Percentiles rank a stretch among this genome's conserved stretches.
Evolutionary conservation across 768 basidiomycete species (phyloP).

Genomic region (Tylopilus sp.): DNA sequence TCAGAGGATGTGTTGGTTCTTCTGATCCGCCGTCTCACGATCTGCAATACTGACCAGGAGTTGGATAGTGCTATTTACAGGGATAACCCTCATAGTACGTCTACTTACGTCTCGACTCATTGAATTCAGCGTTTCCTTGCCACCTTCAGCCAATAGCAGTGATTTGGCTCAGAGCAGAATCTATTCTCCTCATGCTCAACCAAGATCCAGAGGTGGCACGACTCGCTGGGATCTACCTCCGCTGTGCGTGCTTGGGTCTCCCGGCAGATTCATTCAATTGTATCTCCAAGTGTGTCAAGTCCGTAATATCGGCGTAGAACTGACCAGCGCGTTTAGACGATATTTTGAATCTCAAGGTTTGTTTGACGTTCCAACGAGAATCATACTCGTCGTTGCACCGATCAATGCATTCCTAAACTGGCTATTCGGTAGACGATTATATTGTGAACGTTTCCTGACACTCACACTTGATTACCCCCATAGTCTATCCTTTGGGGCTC

Average conservation of each 20-base stretch:
- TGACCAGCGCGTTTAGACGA: slow-evolving; percentile 26
- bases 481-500: slow-evolving; percentile 55
- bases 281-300: slow-evolving; percentile 42
- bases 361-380: slow-evolving; percentile 86
- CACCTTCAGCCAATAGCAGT: slow-evolving; percentile 46
- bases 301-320: neutral
- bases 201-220: slow-evolving; percentile 90
- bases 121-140: neutral
- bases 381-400: slow-evolving; percentile 80
- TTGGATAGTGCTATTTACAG: slow-evolving; percentile 57
- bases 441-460: neutral
- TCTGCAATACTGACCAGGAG: slow-evolving; percentile 3
- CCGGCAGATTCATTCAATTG: slow-evolving; percentile 66
- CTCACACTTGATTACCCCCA: neutral
- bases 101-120: neutral
- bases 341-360: slow-evolving; percentile 81
- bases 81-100: slow-evolving; percentile 56
- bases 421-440: slow-evolving; percentile 57
- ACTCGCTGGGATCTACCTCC: slow-evolving; percentile 79
- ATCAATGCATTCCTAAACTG: slow-evolving; percentile 83
- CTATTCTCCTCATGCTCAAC: slow-evolving; percentile 66
- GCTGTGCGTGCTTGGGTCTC: slow-evolving; percentile 71
- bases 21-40: neutral
- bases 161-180: slow-evolving; percentile 83
- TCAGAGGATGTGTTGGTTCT: slow-evolving; percentile 67